These are phyloP conservation scores for Trichoderma sp. DNA, from an alignment of 2,329 filamentous ascomycete species.

Conservation along the genomic window DNA sequence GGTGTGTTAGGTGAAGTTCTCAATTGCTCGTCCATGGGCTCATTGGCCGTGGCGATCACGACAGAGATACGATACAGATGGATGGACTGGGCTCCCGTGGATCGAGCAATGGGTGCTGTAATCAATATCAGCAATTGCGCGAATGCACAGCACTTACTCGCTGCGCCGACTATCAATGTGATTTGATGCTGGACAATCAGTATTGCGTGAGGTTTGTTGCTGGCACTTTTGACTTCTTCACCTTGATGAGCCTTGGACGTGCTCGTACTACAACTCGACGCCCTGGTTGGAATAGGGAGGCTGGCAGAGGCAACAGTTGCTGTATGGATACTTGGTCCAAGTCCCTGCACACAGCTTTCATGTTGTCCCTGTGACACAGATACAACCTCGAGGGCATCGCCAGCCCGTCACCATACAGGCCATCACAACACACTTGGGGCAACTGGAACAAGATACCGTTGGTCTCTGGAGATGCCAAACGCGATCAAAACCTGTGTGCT, in stretches of 20 bases:
- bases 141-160: constrained; percentile 11
- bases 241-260: no score
- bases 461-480: neutral
- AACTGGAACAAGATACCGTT: neutral
- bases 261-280: no score
- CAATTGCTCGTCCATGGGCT: neutral
- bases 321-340: neutral
- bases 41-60: constrained; percentile 17
- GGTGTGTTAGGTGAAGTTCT: no score
- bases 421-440: neutral
- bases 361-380: constrained; percentile 13
- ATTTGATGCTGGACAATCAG: neutral
- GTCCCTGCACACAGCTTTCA: neutral
- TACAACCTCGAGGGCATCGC: neutral
- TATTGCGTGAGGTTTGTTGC: neutral
- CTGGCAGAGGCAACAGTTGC: no score
- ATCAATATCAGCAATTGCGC: neutral
- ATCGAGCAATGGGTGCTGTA: no score
- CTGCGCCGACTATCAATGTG: neutral
- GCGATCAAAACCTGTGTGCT: neutral
- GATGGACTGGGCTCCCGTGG: neutral
- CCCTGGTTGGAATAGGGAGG: no score
- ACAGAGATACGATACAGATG: neutral
- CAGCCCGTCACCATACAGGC: constrained; percentile 11
- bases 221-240: no score